Evolutionary conservation across 2,329 filamentous ascomycete genomes (phyloP).

Genomic region (Neonectria punicea): DNA sequence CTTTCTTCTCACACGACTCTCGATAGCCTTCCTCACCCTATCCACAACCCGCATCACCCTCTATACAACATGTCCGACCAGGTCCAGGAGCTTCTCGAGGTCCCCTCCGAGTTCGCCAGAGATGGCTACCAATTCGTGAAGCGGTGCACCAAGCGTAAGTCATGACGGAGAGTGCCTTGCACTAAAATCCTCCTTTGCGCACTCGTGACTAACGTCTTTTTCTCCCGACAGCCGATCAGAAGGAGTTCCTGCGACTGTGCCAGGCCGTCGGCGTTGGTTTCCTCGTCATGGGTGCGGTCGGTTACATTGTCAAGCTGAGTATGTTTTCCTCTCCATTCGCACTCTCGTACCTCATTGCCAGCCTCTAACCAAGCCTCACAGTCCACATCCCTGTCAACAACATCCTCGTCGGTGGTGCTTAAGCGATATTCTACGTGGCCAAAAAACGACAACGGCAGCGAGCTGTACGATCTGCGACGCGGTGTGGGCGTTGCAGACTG

Average conservation of each 20-base stretch:
- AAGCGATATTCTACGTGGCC: slow-evolving; percentile 42
- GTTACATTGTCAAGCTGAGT: slow-evolving; percentile 78
- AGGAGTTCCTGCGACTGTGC: slow-evolving; percentile 58
- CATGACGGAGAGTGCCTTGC: slow-evolving; percentile 7
- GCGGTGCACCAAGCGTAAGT: slow-evolving; percentile 70
- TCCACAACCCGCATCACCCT: background rate
- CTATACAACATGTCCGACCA: slow-evolving; percentile 69
- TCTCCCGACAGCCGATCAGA: slow-evolving; percentile 49
- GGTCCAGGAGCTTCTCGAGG: slow-evolving; percentile 76
- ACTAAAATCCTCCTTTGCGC: background rate
- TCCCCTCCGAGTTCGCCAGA: slow-evolving; percentile 71
- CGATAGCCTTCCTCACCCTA: background rate
- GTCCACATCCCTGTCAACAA: slow-evolving; percentile 78
- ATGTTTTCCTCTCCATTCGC: slow-evolving; percentile 41
- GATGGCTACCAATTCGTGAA: slow-evolving; percentile 71
- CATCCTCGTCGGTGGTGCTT: slow-evolving; percentile 74
- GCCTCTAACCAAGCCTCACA: slow-evolving; percentile 42
- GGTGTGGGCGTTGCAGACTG: slow-evolving; percentile 9
- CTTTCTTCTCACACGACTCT: slow-evolving; percentile 5
- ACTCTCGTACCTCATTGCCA: background rate
- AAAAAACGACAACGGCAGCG: background rate
- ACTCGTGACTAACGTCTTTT: slow-evolving; percentile 12
- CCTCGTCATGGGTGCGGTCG: slow-evolving; percentile 76
- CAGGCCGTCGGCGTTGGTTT: slow-evolving; percentile 76
- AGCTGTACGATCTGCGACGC: slow-evolving; percentile 8